These are phyloP conservation scores for Termitomyces sp. DNA, from an alignment of 1,284 basidiomycete species.

Conservation along the genomic window DNA sequence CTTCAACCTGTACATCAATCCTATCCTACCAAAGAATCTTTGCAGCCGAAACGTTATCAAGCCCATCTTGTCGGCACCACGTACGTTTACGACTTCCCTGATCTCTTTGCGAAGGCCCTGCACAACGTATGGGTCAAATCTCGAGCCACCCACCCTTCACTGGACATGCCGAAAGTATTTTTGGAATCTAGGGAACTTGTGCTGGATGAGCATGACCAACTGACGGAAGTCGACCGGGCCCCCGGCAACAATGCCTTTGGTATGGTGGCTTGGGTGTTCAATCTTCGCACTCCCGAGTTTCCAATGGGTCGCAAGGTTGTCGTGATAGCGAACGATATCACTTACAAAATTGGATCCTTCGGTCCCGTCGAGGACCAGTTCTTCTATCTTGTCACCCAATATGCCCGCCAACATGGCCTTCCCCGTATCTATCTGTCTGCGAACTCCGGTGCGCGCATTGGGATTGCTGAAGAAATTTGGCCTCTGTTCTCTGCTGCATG, in stretches of 20 bases:
- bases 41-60: slow-evolving; percentile 98
- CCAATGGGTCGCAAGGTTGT: slow-evolving; percentile 85
- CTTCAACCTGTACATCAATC: slow-evolving; percentile 88
- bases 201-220: slow-evolving; percentile 88
- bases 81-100: slow-evolving; percentile 99
- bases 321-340: slow-evolving; percentile 97
- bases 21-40: slow-evolving; percentile 97
- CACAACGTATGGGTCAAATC: slow-evolving; percentile 89
- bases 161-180: slow-evolving; percentile 73
- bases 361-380: slow-evolving; percentile 94
- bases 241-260: slow-evolving; percentile 94
- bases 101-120: slow-evolving; percentile 94
- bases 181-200: slow-evolving; percentile 87
- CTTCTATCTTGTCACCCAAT: slow-evolving; percentile 93
- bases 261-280: slow-evolving; percentile 99
- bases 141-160: slow-evolving; percentile 57
- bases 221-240: slow-evolving; percentile 85
- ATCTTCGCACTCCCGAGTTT: slow-evolving; percentile 90
- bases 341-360: slow-evolving; percentile 98
- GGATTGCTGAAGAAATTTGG: slow-evolving; percentile 91
- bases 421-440: slow-evolving; percentile 97
- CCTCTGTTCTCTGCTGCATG: slow-evolving; percentile 90
- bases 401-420: slow-evolving; percentile 83
- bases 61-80: slow-evolving; percentile 99
- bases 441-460: slow-evolving; percentile 97